phyloP scores from a whole-genome alignment of 177 flowering plant genomes.

The Tripterygium wilfordii region DNA sequence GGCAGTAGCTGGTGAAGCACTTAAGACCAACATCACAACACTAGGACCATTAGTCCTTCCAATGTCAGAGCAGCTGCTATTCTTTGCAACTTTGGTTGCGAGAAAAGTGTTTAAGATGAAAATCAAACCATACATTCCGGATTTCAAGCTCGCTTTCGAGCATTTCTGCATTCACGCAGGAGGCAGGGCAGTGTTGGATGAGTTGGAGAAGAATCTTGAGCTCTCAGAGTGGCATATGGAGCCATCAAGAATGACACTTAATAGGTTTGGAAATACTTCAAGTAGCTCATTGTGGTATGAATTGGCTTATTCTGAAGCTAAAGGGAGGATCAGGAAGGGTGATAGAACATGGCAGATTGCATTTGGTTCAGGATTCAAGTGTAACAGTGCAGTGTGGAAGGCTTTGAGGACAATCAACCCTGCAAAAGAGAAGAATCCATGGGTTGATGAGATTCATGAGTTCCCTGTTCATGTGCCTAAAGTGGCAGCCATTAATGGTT shows the following conservation, averaged over 20 bases:
- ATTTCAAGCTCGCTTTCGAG: constrained; percentile 76
- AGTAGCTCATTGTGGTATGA: constrained; percentile 82
- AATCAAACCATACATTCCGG: constrained; percentile 70
- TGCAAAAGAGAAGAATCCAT: constrained; percentile 61
- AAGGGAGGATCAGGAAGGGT: constrained; percentile 65
- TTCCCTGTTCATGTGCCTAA: constrained; percentile 65
- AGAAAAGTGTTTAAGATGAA: constrained; percentile 52
- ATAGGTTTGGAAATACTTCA: constrained; percentile 75
- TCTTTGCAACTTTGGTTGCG: constrained; percentile 43
- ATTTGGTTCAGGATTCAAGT: constrained; percentile 84
- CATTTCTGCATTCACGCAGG: constrained; percentile 86
- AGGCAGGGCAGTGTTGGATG: constrained; percentile 70
- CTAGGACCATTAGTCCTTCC: constrained; percentile 79
- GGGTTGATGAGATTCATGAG: constrained; percentile 70
- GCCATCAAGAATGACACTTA: constrained; percentile 77
- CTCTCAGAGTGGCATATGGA: constrained; percentile 71
- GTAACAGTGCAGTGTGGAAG: constrained; percentile 76
- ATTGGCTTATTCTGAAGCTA: constrained; percentile 65
- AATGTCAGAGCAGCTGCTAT: constrained; percentile 71
- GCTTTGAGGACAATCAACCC: constrained; percentile 57
- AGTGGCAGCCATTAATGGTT: constrained; percentile 23
- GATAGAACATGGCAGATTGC: constrained; percentile 82
- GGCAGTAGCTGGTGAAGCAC: constrained; percentile 77
- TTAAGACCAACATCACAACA: constrained; percentile 69
- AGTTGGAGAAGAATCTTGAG: constrained; percentile 69